Evolutionary conservation across 805 yeast species (phyloP).

Genomic region (Saccharomycopsis javanensis): DNA sequence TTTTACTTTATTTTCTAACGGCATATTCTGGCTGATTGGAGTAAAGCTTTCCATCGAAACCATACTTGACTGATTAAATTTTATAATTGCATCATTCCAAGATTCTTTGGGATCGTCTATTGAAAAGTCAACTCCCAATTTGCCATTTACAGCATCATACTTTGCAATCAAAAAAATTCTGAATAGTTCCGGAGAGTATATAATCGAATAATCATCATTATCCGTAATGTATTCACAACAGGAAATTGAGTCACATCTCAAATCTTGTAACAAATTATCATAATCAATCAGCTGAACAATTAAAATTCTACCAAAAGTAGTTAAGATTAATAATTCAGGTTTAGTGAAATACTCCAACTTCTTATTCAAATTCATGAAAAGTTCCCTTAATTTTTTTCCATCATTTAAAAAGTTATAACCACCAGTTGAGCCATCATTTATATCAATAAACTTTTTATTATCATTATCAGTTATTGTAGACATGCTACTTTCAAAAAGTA

Average conservation of each 20-base stretch:
- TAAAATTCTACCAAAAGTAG: slow-evolving; percentile 28
- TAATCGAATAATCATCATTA: not conserved
- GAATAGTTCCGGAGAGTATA: not conserved
- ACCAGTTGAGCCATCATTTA: not conserved
- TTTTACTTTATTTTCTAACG: not conserved
- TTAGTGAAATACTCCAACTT: slow-evolving; percentile 21
- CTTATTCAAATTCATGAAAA: not conserved
- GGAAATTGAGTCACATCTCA: not conserved
- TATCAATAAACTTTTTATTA: not conserved
- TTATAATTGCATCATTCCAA: not conserved
- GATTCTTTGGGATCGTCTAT: not conserved
- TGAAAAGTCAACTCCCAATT: not conserved
- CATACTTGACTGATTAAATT: not conserved
- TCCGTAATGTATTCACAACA: not conserved
- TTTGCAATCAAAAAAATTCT: not conserved
- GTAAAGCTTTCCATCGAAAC: not conserved
- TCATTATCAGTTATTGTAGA: not conserved
- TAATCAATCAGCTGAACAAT: slow-evolving; percentile 24
- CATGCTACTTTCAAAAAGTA: not conserved
- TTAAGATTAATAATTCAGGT: slow-evolving; percentile 26
- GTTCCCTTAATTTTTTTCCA: not conserved
- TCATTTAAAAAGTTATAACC: not conserved
- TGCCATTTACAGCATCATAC: not conserved
- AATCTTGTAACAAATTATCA: slow-evolving; percentile 19
- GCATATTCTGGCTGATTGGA: not conserved